Base-by-base conservation (phyloP, 352 stramenopile genomes). In the Phytophthora pistaciae region DNA sequence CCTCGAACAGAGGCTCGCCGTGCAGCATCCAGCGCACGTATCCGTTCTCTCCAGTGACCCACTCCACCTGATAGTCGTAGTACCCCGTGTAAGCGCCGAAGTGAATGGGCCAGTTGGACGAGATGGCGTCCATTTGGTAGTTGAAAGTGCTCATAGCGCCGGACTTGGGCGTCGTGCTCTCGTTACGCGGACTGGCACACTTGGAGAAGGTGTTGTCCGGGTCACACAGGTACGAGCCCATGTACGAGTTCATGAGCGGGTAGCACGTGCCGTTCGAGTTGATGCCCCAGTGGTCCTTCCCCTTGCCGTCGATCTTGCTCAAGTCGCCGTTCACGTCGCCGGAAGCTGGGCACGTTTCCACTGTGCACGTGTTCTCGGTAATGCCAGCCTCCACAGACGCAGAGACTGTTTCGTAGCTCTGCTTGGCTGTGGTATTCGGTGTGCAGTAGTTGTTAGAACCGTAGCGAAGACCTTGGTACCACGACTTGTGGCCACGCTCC, bases 231-330 rank as follows among this genome's bases (percentile, higher is more conserved):
- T 83, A 88, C 1, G 83, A 75, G 1, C 87, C 87, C 14, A 74
- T 85, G 68, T 94, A 92, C 9, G 64, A 77, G 64, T 94, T 94
- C 57, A 91, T 84, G 7, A 79, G 25, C 0, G 84, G 80, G 54
- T 75, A 91, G 55, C 87, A 94, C 33, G 78, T 89, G 29, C 84
- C 87, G 60, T 92, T 90, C 13, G 72, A 56, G 73, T 94, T 94
- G 72, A 94, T 78, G 13, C 80, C 77, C 87, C 84, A 94, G 55
- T 85, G 71, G 16, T 70, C 50, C 0, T 42, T 71, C 0, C 63
- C 68, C 13, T 80, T 55, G 25, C 64, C 71, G 40, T 90, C 73
- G 25, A 89, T 88, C 0, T 76, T 20, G 16, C 62, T 62, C 10
- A 88, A 58, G 38, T 88, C 68, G 1, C 66, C 72, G 20, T 90